Conservation (phyloP, 1,284 basidiomycete species). For the Ceratobasidium papillatum region DNA sequence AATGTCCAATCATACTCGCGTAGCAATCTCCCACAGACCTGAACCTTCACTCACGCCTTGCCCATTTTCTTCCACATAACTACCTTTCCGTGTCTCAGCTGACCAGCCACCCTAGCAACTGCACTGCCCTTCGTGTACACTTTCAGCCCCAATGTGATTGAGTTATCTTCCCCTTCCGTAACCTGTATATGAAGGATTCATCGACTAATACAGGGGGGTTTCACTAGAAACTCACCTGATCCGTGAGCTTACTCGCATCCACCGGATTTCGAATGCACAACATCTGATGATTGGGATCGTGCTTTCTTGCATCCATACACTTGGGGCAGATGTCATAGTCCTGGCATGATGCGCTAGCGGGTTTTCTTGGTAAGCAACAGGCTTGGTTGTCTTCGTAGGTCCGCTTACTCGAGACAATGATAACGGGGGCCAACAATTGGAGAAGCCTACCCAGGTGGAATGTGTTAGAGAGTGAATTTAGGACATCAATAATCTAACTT, state of each 20-base stretch:
- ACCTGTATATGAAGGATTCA: not conserved
- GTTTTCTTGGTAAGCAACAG: not conserved
- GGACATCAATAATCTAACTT: not conserved
- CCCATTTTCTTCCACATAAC: not conserved
- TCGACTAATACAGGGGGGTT: not conserved
- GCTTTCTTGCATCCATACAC: constrained; percentile 35
- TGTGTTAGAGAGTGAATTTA: not conserved
- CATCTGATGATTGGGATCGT: constrained; percentile 34
- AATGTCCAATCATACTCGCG: no score
- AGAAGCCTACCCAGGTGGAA: not conserved
- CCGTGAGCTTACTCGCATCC: constrained; percentile 11
- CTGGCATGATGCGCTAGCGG: constrained; percentile 25
- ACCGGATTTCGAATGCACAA: constrained; percentile 35
- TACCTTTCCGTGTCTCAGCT: constrained; percentile 22
- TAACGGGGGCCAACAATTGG: constrained; percentile 42
- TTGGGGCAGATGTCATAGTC: constrained; percentile 42
- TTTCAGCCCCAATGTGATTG: constrained; percentile 41
- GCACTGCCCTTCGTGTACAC: constrained; percentile 40
- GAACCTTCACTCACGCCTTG: not conserved
- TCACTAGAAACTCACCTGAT: not conserved
- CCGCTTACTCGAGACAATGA: constrained; percentile 40
- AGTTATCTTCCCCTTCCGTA: constrained; percentile 24
- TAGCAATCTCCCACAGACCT: no score
- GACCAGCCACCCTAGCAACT: constrained; percentile 29
- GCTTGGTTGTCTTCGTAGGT: no score